These are phyloP conservation scores for Xeromyces bisporus DNA, from an alignment of 495 filamentous ascomycete genomes.

Conservation along the genomic window DNA sequence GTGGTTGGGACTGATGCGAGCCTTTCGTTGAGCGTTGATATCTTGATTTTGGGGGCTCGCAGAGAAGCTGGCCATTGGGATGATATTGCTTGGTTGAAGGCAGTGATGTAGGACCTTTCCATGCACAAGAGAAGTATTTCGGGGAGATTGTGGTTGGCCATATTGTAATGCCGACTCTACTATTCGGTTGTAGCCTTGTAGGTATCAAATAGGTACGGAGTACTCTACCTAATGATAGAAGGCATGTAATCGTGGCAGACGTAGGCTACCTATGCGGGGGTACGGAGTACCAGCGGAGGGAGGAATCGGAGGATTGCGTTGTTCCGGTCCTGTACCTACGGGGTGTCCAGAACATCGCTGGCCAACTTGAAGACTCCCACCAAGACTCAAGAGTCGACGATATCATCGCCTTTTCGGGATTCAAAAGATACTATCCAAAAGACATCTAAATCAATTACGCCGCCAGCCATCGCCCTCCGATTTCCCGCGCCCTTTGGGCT, in stretches of 20 bases:
- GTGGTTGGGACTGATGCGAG: conserved; percentile 14
- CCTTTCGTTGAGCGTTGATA: conserved; percentile 19
- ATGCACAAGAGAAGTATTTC: conserved; percentile 24
- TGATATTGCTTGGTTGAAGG: conserved; percentile 13
- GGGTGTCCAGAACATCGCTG: no score
- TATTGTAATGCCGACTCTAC: conserved; percentile 6
- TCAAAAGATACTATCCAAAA: no score
- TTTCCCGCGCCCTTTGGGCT: conserved; percentile 2
- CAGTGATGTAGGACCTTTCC: conserved; percentile 12
- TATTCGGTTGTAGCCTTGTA: background rate
- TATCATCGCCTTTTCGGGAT: no score
- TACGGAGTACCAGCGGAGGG: no score
- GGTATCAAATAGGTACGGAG: background rate
- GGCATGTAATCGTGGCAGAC: no score
- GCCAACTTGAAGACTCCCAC: no score
- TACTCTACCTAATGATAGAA: background rate
- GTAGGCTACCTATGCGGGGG: no score
- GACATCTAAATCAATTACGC: no score
- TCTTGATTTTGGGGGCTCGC: conserved; percentile 6
- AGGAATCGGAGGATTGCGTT: no score
- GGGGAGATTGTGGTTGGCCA: conserved; percentile 17
- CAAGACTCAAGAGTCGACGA: no score
- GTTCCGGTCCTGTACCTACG: no score
- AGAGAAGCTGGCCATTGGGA: conserved; percentile 8
- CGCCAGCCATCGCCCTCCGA: no score